Conservation (phyloP, 331 rosid species). For the Malus hybrid region DNA sequence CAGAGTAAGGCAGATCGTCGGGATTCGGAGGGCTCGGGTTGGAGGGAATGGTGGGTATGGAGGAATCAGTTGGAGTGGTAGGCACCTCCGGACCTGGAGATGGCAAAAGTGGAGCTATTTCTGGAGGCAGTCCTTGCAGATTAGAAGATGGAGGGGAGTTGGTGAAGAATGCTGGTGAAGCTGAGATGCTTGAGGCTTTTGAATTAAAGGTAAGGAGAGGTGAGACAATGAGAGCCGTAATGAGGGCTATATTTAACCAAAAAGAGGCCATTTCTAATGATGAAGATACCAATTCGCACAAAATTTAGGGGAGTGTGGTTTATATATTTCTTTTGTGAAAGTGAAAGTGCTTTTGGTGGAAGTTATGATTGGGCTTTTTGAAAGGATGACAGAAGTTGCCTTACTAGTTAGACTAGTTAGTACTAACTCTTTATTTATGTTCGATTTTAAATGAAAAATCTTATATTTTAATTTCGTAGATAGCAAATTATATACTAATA, state of each 20-base stretch:
- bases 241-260: constrained; percentile 28
- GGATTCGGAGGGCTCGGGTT: constrained; percentile 89
- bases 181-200: constrained; percentile 27
- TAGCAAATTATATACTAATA: no score
- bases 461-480: no score
- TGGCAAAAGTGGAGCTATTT: constrained; percentile 82
- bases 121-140: constrained; percentile 60
- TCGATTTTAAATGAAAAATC: no score
- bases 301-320: constrained; percentile 2
- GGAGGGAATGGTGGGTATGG: constrained; percentile 76
- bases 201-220: constrained; percentile 32
- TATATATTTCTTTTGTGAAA: neutral
- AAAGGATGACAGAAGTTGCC: constrained; percentile 11
- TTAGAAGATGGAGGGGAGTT: constrained; percentile 39
- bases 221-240: constrained; percentile 44
- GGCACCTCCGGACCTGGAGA: constrained; percentile 64
- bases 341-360: constrained; percentile 28
- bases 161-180: constrained; percentile 36
- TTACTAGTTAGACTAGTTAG: no score
- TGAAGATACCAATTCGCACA: constrained; percentile 20
- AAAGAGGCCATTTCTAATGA: constrained; percentile 58
- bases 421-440: no score
- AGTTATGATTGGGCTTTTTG: constrained; percentile 36
- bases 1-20: constrained; percentile 45
- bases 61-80: constrained; percentile 47